phyloP scores from a whole-genome alignment of 768 basidiomycete genomes.

The Thelephora ganbajun region DNA sequence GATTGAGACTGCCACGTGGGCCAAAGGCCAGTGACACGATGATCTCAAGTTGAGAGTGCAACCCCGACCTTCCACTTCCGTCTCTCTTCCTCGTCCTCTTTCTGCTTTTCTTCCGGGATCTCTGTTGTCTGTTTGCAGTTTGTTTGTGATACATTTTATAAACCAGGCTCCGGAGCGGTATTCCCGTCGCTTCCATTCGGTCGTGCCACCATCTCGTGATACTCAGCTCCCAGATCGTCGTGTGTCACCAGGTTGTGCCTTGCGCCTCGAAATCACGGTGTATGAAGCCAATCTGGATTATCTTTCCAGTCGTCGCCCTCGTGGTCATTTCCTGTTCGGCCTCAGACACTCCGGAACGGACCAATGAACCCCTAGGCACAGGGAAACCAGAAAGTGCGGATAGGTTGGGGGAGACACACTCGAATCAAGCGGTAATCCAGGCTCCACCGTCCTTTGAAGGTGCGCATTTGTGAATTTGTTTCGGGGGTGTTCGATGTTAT shows the following conservation, averaged over 20 bases:
- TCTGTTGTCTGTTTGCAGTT: background rate
- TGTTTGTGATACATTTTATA: background rate
- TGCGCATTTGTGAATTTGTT: slow-evolving; percentile 2
- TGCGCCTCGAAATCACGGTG: slow-evolving; percentile 4
- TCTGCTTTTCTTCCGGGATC: background rate
- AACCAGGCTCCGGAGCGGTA: slow-evolving; percentile 8
- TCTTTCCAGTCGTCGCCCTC: slow-evolving; percentile 17
- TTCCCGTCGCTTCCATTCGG: too few species aligned
- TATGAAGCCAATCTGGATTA: slow-evolving; percentile 17
- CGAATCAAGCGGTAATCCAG: too few species aligned
- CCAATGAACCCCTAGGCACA: too few species aligned
- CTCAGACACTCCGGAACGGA: slow-evolving; percentile 10
- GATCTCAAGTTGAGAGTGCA: background rate
- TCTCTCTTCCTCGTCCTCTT: background rate
- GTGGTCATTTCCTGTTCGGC: slow-evolving; percentile 10
- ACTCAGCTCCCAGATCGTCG: too few species aligned
- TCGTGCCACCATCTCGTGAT: too few species aligned
- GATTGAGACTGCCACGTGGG: slow-evolving; percentile 6
- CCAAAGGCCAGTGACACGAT: slow-evolving; percentile 3
- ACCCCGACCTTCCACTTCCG: slow-evolving; percentile 1
- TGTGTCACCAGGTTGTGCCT: slow-evolving; percentile 2
- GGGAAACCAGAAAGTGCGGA: too few species aligned
- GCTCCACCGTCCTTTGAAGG: slow-evolving; percentile 3
- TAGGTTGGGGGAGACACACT: too few species aligned
- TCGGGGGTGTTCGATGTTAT: background rate